Evolutionary conservation across 1,139 yeast genomes (phyloP), one percentile per base, ranked within the genome.

Genomic region (Entelexis paramagnoliae): DNA sequence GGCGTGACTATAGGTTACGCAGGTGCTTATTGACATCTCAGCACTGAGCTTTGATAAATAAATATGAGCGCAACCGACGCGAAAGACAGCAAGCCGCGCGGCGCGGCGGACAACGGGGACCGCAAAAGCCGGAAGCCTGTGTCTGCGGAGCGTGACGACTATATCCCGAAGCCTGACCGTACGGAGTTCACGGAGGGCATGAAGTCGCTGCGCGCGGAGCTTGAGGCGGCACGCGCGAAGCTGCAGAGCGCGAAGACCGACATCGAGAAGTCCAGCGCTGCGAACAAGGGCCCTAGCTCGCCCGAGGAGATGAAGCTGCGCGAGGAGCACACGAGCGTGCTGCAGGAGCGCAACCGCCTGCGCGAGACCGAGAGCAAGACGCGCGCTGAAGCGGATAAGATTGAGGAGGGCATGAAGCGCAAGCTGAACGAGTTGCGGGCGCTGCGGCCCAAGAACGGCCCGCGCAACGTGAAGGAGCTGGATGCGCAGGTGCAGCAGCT

Each of bases 381-480:
- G 63, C 77, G 78, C 64, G 88, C 82, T 59, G 87, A 83, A 69
- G 78, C 89, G 67, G 83, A 81, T 68, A 70, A 73, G 47, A 70
- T 82, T 59, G 97, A 91, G 63, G 73, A 76, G 57, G 74, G 75
- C 57, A 72, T 87, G 71, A 86, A 86, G 75, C 80, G 82, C 69
- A 86, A 81, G 71, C 78, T 82, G 63, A 71, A 73, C 60, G 96
- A 89, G 61, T 78, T 89, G 63, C 83, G 79, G 66, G 72, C 79
- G 50, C 77, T 80, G 64, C 80, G 84, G 57, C 75, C 86, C 56
- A 84, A 83, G 71, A 62, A 67, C 55, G 78, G 77, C 68, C 89
- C 78, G 75, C 84, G 83, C 71, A 72, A 77, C 50, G 80, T 77
- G 58, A 86, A 76, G 46, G 97, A 89, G 60, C 83, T 89, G 62